Evolutionary conservation across 2,329 filamentous ascomycete genomes (phyloP).

Genomic region (Pestalotiopsis sp.): DNA sequence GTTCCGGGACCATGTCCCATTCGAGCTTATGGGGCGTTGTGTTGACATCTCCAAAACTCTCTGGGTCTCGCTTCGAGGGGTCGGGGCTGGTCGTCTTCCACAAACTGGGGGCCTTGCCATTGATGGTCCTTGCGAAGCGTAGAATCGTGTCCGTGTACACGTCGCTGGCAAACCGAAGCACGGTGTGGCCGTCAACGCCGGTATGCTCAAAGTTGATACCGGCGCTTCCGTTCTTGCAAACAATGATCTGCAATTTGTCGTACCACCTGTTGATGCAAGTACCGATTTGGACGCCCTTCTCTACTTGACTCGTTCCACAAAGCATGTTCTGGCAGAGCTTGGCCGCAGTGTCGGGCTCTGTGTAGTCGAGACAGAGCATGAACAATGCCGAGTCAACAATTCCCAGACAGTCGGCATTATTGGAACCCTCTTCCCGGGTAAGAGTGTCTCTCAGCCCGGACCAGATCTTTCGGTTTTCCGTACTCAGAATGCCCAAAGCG

Average conservation of each 20-base stretch:
- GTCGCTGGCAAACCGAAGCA: constrained; percentile 93
- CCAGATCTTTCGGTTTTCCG: constrained; percentile 96
- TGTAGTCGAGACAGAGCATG: constrained; percentile 89
- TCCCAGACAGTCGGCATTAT: constrained; percentile 93
- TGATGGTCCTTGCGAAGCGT: constrained; percentile 92
- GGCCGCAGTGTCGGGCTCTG: constrained; percentile 78
- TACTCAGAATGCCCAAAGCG: constrained; percentile 89
- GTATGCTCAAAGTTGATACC: constrained; percentile 99
- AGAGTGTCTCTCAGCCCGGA: constrained; percentile 87
- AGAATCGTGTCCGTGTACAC: constrained; percentile 98
- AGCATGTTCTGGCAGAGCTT: constrained; percentile 98
- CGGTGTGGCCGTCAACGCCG: constrained; percentile 95
- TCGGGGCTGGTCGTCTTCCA: constrained; percentile 93
- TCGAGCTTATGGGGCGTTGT: constrained; percentile 95
- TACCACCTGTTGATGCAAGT: constrained; percentile 99
- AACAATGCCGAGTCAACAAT: constrained; percentile 96
- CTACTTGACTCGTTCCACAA: constrained; percentile 89
- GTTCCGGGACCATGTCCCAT: constrained; percentile 95
- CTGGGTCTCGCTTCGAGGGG: constrained; percentile 87
- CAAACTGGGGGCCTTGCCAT: constrained; percentile 86
- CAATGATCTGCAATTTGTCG: constrained; percentile 98
- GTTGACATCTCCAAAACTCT: constrained; percentile 89
- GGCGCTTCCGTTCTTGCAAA: constrained; percentile 97
- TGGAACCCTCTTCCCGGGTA: constrained; percentile 82
- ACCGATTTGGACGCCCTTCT: constrained; percentile 92